A percentile compares a stretch with the other conserved stretches of the same genome.
These are phyloP conservation scores for Triticum dicoccoides DNA, from an alignment of 176 grass and related monocot genomes.

Conservation along the genomic window DNA sequence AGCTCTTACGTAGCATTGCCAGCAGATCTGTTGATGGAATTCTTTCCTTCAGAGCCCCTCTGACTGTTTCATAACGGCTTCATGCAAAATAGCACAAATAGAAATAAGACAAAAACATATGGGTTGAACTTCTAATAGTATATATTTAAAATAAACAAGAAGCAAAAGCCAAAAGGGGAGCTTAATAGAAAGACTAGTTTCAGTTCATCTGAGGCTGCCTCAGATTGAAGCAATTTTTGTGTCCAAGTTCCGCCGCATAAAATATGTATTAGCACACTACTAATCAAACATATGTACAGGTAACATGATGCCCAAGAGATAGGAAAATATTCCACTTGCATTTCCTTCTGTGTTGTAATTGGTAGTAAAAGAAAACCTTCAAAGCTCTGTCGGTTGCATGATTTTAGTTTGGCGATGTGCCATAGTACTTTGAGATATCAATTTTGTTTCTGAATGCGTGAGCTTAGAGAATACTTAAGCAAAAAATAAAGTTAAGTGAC, in stretches of 20 bases:
- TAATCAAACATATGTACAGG: not conserved
- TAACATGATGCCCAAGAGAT: not conserved
- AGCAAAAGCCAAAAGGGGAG: not conserved
- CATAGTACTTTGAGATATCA: not conserved
- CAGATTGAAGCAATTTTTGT: not conserved
- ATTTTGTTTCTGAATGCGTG: not conserved
- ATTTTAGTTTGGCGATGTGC: not conserved
- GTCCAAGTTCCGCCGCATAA: not conserved
- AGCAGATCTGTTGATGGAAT: constrained; percentile 72
- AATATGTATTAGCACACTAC: constrained; percentile 4
- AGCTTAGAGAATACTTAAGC: not conserved
- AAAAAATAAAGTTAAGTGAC: not conserved
- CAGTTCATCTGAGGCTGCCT: not conserved
- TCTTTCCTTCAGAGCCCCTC: constrained; percentile 70
- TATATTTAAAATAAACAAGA: constrained; percentile 12
- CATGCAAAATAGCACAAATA: constrained; percentile 35
- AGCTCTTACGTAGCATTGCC: constrained; percentile 80
- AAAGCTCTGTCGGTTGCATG: not conserved
- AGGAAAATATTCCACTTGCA: not conserved
- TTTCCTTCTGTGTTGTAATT: constrained; percentile 3
- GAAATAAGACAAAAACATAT: constrained; percentile 6
- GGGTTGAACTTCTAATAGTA: constrained; percentile 23
- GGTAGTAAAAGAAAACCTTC: not conserved
- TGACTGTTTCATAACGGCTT: constrained; percentile 83
- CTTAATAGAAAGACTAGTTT: constrained; percentile 4